These are phyloP conservation scores for Camellia sinensis DNA, from an alignment of 148 eudicot genomes.

Conservation along the genomic window DNA sequence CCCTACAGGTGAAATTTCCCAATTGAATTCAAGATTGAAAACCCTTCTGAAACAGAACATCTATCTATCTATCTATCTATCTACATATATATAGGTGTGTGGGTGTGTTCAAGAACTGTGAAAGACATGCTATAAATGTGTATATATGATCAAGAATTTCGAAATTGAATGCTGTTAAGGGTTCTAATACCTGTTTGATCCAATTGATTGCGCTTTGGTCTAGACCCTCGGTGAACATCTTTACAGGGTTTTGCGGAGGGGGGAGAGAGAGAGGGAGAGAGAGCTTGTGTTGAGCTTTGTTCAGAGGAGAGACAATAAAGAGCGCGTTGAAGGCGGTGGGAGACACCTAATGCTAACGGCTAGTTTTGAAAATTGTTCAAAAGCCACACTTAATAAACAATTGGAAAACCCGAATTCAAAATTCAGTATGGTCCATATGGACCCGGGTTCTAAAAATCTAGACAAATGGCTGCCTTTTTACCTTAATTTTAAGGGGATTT, in stretches of 20 bases:
- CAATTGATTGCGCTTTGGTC: conserved; percentile 78
- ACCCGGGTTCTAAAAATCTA: neutral
- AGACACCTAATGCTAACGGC: conserved; percentile 25
- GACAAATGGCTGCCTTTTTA: too few species aligned
- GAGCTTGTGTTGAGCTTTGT: neutral
- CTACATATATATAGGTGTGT: neutral
- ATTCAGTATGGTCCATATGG: neutral
- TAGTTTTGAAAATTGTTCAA: conserved; percentile 25
- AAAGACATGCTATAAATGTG: neutral
- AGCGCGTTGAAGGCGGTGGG: conserved; percentile 13
- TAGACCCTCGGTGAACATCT: conserved; percentile 83
- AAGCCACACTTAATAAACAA: neutral
- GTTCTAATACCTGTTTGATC: conserved; percentile 61
- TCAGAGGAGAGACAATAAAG: neutral
- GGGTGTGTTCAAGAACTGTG: neutral
- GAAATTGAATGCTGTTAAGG: neutral
- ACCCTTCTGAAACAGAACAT: neutral
- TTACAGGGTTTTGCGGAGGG: neutral
- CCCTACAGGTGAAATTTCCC: conserved; percentile 41
- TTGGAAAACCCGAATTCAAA: neutral
- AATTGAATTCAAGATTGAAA: neutral
- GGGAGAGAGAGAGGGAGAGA: neutral
- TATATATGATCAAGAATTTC: neutral
- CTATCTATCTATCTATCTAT: too few species aligned
- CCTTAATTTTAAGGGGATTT: too few species aligned